Conservation (phyloP, 2,329 filamentous ascomycete species). For the Verticillium albo-atrum region DNA sequence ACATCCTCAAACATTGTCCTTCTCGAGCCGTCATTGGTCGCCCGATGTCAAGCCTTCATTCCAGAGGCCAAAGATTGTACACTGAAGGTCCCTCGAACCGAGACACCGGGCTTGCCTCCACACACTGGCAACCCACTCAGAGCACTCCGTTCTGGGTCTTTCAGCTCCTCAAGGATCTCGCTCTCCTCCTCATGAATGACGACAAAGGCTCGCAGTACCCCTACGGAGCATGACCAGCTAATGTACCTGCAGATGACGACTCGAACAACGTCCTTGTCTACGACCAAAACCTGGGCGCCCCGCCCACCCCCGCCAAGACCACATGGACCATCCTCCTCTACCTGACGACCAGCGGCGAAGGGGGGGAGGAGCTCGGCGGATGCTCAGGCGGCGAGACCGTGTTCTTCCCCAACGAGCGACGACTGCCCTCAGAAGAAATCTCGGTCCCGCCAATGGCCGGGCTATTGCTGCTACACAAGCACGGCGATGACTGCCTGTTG, state of each 20-base stretch:
- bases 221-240: not conserved
- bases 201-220: not conserved
- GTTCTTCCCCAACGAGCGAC: conserved; percentile 72
- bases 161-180: not conserved
- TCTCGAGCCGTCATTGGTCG: not conserved
- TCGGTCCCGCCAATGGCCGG: conserved; percentile 75
- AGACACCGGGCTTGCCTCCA: not conserved
- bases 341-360: conserved; percentile 58
- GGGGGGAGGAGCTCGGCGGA: conserved; percentile 42
- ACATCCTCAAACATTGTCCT: not conserved
- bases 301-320: conserved; percentile 52
- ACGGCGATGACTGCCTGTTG: conserved; percentile 83
- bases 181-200: not conserved
- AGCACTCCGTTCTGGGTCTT: not conserved
- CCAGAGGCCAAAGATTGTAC: not conserved
- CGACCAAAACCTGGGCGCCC: conserved; percentile 22
- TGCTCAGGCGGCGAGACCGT: conserved; percentile 86
- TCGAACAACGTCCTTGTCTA: conserved; percentile 58
- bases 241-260: conserved; percentile 66
- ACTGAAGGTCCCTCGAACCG: not conserved
- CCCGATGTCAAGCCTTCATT: not conserved
- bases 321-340: conserved; percentile 93
- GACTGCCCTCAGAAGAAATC: conserved; percentile 58
- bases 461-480: conserved; percentile 79
- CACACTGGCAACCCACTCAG: not conserved